Percentiles rank a stretch among this genome's conserved stretches.
Conservation (phyloP, 176 grass and related monocot genomes). For the Olyra latifolia region DNA sequence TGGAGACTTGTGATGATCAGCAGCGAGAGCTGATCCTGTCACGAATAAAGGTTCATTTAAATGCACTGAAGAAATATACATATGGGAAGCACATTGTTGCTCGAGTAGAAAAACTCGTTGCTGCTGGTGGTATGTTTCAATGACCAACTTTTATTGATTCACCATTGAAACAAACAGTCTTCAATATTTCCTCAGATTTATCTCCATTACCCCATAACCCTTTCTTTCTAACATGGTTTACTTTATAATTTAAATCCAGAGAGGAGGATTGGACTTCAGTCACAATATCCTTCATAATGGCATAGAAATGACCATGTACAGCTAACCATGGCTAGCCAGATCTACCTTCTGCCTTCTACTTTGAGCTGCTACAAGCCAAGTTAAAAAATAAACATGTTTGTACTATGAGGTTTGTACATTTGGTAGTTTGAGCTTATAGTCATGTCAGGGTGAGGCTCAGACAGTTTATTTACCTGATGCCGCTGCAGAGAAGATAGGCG, state of each 20-base stretch:
- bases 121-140: conserved; percentile 58
- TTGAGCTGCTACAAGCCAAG: conserved; percentile 64
- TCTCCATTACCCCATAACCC: not conserved
- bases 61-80: conserved; percentile 85
- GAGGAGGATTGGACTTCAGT: conserved; percentile 81
- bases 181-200: not conserved
- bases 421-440: conserved; percentile 79
- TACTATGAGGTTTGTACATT: conserved; percentile 79
- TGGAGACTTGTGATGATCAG: conserved; percentile 77
- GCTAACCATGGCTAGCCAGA: conserved; percentile 82
- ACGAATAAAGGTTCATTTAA: conserved; percentile 77
- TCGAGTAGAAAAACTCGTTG: conserved; percentile 80
- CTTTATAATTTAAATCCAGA: conserved; percentile 48
- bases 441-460: conserved; percentile 55
- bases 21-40: conserved; percentile 79
- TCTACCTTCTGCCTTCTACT: conserved; percentile 50
- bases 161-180: conserved; percentile 1
- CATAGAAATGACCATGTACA: conserved; percentile 74
- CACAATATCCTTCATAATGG: conserved; percentile 63
- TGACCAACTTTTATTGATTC: not conserved
- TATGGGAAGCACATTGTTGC: conserved; percentile 89
- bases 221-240: not conserved
- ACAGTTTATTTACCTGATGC: conserved; percentile 59
- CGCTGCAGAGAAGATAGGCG: conserved; percentile 62
- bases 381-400: conserved; percentile 79